Conservation (phyloP, 208 protist genomes). For the Vickermania ingenoplastis region DNA sequence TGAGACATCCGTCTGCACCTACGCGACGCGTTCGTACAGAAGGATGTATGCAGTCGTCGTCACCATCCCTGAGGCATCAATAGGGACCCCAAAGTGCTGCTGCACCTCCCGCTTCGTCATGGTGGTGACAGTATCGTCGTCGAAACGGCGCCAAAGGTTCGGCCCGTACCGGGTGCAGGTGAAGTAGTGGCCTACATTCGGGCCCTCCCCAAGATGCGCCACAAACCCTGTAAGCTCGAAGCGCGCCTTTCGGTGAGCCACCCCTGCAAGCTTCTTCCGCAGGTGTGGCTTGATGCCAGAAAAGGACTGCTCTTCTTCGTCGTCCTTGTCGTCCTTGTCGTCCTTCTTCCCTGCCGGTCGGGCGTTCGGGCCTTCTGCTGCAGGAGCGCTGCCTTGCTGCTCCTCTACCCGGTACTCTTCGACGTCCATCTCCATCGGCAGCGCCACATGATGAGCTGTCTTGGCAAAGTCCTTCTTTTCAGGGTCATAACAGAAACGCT, state of each 20-base stretch:
- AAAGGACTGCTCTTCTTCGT: not conserved
- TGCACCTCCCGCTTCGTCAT: conserved; percentile 76
- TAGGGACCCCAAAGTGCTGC: conserved; percentile 76
- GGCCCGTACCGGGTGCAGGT: conserved; percentile 72
- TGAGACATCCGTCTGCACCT: no score
- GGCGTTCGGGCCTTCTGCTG: not conserved
- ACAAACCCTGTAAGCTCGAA: conserved; percentile 86
- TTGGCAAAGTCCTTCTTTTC: conserved; percentile 59
- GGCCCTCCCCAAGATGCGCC: conserved; percentile 73
- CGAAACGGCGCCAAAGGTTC: conserved; percentile 80
- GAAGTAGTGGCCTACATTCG: conserved; percentile 86
- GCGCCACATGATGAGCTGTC: conserved; percentile 73
- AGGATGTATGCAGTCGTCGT: conserved; percentile 85
- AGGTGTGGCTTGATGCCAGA: conserved; percentile 6
- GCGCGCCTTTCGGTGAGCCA: conserved; percentile 58
- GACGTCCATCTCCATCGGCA: conserved; percentile 82
- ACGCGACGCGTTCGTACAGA: conserved; percentile 80
- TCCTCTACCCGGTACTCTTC: conserved; percentile 47
- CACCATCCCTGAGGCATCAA: conserved; percentile 31
- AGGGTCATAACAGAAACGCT: conserved; percentile 87
- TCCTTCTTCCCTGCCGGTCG: conserved; percentile 1
- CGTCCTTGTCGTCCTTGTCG: conserved; percentile 10
- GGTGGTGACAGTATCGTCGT: conserved; percentile 73
- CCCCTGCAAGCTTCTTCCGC: conserved; percentile 32
- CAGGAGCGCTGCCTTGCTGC: not conserved